These are phyloP conservation scores for Comarum palustre DNA, from an alignment of 306 rosid species.

Conservation along the genomic window DNA sequence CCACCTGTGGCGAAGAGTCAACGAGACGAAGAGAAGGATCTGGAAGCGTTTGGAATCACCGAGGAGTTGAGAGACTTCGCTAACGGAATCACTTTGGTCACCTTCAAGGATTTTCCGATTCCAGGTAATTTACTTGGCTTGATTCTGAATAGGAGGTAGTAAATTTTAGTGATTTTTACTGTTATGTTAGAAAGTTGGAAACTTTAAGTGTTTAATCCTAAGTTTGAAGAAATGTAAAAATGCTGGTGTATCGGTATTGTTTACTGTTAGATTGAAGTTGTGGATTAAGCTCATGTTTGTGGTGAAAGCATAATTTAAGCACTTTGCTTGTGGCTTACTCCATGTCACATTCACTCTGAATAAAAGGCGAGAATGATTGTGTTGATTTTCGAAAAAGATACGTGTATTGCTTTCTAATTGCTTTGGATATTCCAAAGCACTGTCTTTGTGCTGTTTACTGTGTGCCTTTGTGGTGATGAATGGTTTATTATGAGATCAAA, in stretches of 20 bases:
- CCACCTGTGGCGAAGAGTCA: slow-evolving; percentile 11
- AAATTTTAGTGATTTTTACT: background rate
- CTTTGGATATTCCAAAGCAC: no score
- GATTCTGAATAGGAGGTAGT: background rate
- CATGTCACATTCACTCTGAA: background rate
- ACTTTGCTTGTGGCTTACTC: slow-evolving; percentile 3
- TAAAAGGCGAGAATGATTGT: background rate
- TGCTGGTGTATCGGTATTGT: background rate
- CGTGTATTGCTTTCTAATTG: background rate
- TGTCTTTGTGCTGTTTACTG: no score
- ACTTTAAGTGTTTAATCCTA: no score
- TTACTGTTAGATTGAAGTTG: background rate
- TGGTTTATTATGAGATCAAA: background rate
- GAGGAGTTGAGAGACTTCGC: slow-evolving; percentile 64
- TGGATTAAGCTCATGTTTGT: background rate
- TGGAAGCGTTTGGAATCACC: slow-evolving; percentile 51
- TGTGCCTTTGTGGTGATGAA: no score
- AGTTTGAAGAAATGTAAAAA: background rate
- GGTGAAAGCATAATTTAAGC: background rate
- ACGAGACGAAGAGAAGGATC: slow-evolving; percentile 18
- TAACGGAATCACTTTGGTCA: slow-evolving; percentile 52
- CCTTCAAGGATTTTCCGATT: slow-evolving; percentile 59
- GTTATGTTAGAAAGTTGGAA: background rate
- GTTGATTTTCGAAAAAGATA: background rate
- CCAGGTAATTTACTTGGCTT: slow-evolving; percentile 31